phyloP scores from a whole-genome alignment of 805 yeast species.

The Lipomyces kockii region DNA sequence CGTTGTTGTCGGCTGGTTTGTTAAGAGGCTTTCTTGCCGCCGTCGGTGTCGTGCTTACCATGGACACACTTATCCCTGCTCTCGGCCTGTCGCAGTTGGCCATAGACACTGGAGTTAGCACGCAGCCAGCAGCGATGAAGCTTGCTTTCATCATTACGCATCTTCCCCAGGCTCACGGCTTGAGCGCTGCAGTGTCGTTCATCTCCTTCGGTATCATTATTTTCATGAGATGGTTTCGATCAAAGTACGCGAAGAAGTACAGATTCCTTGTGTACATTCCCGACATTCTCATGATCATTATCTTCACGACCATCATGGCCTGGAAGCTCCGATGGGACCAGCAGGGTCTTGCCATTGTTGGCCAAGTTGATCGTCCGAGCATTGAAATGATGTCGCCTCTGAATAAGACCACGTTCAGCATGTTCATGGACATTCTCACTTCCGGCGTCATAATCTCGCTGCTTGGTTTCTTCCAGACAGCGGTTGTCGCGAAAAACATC shows the following conservation, averaged over 20 bases:
- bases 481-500: slow-evolving; percentile 87
- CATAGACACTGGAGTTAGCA: slow-evolving; percentile 54
- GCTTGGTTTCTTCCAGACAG: slow-evolving; percentile 89
- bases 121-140: slow-evolving; percentile 76
- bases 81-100: slow-evolving; percentile 64
- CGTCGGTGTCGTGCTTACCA: slow-evolving; percentile 80
- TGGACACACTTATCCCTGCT: slow-evolving; percentile 73
- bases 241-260: slow-evolving; percentile 43
- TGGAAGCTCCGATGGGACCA: slow-evolving; percentile 44
- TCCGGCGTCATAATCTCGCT: slow-evolving; percentile 79
- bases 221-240: slow-evolving; percentile 47
- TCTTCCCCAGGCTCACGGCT: slow-evolving; percentile 53
- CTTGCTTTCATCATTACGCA: slow-evolving; percentile 59
- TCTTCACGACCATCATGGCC: slow-evolving; percentile 61
- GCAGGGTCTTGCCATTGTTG: slow-evolving; percentile 68
- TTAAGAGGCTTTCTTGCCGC: slow-evolving; percentile 84
- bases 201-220: slow-evolving; percentile 55
- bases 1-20: slow-evolving; percentile 74
- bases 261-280: slow-evolving; percentile 69
- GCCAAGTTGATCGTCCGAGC: slow-evolving; percentile 60
- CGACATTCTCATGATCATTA: slow-evolving; percentile 79
- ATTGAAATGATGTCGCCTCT: slow-evolving; percentile 65
- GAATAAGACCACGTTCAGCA: slow-evolving; percentile 50
- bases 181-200: slow-evolving; percentile 67
- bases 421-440: slow-evolving; percentile 61